A percentile compares a stretch with the other conserved stretches of the same genome.
These are phyloP conservation scores for Nymphaea thermarum DNA, from an alignment of 164 flowering plant species.

Conservation along the genomic window DNA sequence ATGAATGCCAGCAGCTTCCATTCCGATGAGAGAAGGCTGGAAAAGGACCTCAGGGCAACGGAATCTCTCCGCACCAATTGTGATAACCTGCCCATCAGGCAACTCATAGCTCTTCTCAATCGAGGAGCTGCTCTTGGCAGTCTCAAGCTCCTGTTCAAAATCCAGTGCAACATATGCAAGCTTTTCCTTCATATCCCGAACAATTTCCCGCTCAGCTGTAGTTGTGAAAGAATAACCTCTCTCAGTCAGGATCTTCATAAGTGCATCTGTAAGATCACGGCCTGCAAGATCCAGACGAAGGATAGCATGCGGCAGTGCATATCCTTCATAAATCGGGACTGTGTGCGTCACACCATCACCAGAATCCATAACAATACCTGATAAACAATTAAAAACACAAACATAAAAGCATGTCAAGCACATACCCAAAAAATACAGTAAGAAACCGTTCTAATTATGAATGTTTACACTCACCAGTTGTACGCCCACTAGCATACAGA, in stretches of 20 bases:
- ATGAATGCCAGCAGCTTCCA: conserved; percentile 57
- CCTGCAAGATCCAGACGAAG: conserved; percentile 67
- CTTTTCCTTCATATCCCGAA: conserved; percentile 62
- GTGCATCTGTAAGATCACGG: conserved; percentile 55
- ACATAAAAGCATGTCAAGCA: too few species aligned
- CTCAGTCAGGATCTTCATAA: conserved; percentile 62
- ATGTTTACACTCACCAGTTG: conserved; percentile 38
- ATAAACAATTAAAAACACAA: neutral
- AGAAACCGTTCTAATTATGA: too few species aligned
- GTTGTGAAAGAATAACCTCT: conserved; percentile 60
- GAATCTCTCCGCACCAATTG: conserved; percentile 66
- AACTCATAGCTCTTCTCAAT: conserved; percentile 63
- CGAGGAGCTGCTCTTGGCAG: conserved; percentile 43
- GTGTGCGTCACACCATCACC: conserved; percentile 64
- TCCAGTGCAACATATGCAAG: conserved; percentile 60
- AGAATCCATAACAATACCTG: conserved; percentile 57
- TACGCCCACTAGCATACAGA: conserved; percentile 75
- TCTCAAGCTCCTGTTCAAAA: conserved; percentile 49
- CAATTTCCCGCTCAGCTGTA: conserved; percentile 61
- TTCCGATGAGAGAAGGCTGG: conserved; percentile 63
- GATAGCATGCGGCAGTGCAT: conserved; percentile 60
- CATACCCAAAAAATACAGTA: too few species aligned
- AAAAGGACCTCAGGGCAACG: conserved; percentile 68
- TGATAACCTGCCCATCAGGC: conserved; percentile 59
- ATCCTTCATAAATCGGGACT: conserved; percentile 54